Evolutionary conservation across 2,329 filamentous ascomycete genomes (phyloP), one percentile per base, ranked within the genome.

Genomic region (Hortaea werneckii): DNA sequence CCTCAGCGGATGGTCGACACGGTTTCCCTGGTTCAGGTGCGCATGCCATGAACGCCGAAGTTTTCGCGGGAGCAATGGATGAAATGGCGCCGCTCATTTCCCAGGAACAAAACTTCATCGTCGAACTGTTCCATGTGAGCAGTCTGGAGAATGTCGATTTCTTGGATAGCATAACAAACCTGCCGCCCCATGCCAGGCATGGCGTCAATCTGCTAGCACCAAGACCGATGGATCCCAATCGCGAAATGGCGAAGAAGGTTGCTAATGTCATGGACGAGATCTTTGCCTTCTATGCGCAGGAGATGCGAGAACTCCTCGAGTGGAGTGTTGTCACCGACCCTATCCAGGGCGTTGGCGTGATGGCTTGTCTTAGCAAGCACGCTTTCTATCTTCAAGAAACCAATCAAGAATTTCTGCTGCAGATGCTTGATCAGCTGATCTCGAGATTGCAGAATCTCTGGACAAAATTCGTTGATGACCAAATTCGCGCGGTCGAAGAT

Each of bases 71-170:
- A 34, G 80, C 87, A 9, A 68, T 95, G 50, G 84, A 92, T 47
- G 87, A 95, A 58, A 78, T 92, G 52, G 70, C 89, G 39, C 86
- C 84, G 5, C 75, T 94, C 46, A 81, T 95, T 48, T 82, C 87
- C 55, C 89, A 90, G 64, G 92, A 98, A 67, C 90, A 98, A 64
- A 96, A 95, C 62, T 98, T 96, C 61, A 74, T 95, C 41, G 82
- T 95, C n/a, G 87, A 94, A 56, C 92, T 95, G 65, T 96, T 96
- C 75, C 90, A 96, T 57, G 80, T 92, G 27, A 86, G 84, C n/a
- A 94, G 87, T 1, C 73, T 90, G 28, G 83, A 88, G 57, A 82
- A 80, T 32, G 68, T 78, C 11, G 89, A 95, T 60, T 96, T 95
- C 60, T 76, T 84, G 1, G 92, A 96, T 53, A 77, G 83, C 2